A percentile compares a stretch with the other conserved stretches of the same genome.
These are phyloP conservation scores for Tetrapisispora taiwanensis DNA, from an alignment of 805 yeast genomes.

Conservation along the genomic window DNA sequence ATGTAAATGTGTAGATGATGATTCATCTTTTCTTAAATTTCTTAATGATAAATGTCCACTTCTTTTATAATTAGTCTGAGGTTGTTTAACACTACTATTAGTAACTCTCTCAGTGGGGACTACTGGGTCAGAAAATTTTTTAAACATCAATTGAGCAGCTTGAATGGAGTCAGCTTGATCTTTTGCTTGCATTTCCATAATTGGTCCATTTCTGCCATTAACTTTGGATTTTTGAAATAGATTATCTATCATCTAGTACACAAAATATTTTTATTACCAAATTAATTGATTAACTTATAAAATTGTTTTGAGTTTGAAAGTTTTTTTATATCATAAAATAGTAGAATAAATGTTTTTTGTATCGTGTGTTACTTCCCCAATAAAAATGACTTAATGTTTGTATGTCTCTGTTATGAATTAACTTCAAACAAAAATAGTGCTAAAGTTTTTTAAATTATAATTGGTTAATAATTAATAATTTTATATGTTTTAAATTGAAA, in stretches of 20 bases:
- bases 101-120: background rate
- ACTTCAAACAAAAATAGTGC: too few relatives aligned
- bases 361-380: too few relatives aligned
- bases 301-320: too few relatives aligned
- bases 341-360: too few relatives aligned
- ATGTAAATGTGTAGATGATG: background rate
- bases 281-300: too few relatives aligned
- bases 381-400: too few relatives aligned
- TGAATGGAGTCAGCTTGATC: conserved; percentile 6
- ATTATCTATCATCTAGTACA: background rate
- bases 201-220: background rate
- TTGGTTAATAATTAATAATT: too few relatives aligned
- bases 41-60: background rate
- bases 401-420: too few relatives aligned
- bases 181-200: background rate
- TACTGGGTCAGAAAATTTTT: conserved; percentile 5
- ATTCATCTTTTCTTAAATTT: background rate
- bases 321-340: background rate
- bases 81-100: background rate
- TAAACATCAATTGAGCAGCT: conserved; percentile 15
- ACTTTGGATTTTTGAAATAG: background rate
- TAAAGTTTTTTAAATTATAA: too few relatives aligned
- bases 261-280: too few relatives aligned
- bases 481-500: too few relatives aligned
- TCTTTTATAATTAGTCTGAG: background rate